Evolutionary conservation across 176 grass and related monocot species (phyloP), one percentile per base, ranked within the genome.

Genomic region (Rhynchospora tenuis): DNA sequence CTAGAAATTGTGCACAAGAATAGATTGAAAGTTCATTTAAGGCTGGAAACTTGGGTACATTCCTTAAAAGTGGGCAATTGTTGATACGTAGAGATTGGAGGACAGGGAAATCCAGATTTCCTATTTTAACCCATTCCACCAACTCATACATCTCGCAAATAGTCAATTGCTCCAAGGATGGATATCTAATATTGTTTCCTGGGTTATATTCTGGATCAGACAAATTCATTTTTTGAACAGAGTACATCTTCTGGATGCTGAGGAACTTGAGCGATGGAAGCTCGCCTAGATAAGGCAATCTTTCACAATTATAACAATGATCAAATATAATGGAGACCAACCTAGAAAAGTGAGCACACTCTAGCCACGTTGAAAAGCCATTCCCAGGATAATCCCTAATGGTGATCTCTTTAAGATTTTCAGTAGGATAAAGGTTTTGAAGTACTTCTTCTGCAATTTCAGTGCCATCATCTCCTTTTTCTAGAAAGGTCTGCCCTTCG

Each of bases 121-220:
- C 42, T 74, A 64, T 31, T 54, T 73, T 51, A 72, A 48, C n/a
- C 88, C 84, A 86, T 9, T 78, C 62, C 15, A 78, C 80, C 88
- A 78, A 74, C 38, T 80, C 84, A 58, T 90, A 86, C 80, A 90
- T 84, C 29, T 80, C 84, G 63, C 84, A 87, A 31, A 90, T 45
- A 72, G 50, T 87, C 80, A 81, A 47, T 50, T 26, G 26, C 43
- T 76, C 64, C 27, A 90, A 55, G 4, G 84, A 82, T 64, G 59
- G 79, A 9, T 78, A 89, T 43, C 8, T 26, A 20, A 19, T 44
- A 42, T 5, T 47, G 0, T 13, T 71, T 20, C 9, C 59, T 61
- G 59, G 6, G 59, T 12, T 64, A 38, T 20, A 15, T 10, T 45
- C 56, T 12, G 46, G 76, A 84, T 57, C 55, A 57, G 81, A 48